Conservation (phyloP, 495 filamentous ascomycete genomes). For the Neurospora intermedia region DNA sequence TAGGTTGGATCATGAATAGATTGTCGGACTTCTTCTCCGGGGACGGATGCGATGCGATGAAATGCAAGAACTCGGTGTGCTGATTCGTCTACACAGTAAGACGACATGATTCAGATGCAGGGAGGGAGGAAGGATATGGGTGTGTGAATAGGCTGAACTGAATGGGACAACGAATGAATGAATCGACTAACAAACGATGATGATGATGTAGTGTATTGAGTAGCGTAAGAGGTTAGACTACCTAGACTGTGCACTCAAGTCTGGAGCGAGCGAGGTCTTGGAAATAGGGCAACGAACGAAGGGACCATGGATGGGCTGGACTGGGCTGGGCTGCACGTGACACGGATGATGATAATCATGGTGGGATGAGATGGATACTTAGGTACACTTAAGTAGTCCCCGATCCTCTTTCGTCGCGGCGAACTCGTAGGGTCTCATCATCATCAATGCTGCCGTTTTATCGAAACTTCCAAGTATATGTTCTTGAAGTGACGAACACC, state of each 20-base stretch:
- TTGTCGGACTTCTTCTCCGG: not conserved
- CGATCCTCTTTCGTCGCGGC: not conserved
- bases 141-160: not conserved
- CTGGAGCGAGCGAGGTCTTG: not conserved
- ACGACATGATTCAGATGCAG: not conserved
- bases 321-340: too few species aligned
- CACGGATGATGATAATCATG: not conserved
- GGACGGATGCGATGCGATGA: too few species aligned
- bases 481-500: not conserved
- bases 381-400: too few species aligned
- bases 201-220: not conserved
- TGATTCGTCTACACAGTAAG: not conserved
- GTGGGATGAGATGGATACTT: not conserved
- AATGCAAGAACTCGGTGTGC: not conserved
- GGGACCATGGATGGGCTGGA: too few species aligned
- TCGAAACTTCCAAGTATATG: not conserved
- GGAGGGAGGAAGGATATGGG: not conserved
- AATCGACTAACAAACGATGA: not conserved
- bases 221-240: not conserved
- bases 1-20: not conserved
- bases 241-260: not conserved
- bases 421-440: not conserved
- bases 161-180: not conserved
- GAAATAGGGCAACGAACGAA: not conserved
- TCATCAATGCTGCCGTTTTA: not conserved